These are phyloP conservation scores for Cladosporium sp. DNA, from an alignment of 2,329 filamentous ascomycete genomes.

Conservation along the genomic window DNA sequence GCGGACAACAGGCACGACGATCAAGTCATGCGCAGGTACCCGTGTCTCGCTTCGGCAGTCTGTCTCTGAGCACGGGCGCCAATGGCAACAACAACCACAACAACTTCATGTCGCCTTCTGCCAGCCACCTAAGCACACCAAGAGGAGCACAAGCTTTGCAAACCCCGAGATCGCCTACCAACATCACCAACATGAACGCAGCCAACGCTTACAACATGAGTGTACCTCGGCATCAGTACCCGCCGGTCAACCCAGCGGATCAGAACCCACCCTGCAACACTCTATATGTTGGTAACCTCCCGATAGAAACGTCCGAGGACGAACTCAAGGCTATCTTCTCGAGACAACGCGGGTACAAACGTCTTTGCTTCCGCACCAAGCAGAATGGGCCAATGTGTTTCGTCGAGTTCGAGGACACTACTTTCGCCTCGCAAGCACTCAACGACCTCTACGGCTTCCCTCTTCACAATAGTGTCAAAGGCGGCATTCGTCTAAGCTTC, in stretches of 20 bases:
- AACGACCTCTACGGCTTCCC: conserved; percentile 83
- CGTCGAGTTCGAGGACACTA: conserved; percentile 93
- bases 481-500: conserved; percentile 91
- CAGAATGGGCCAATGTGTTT: conserved; percentile 98
- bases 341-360: conserved; percentile 90
- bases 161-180: conserved; percentile 46
- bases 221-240: conserved; percentile 65
- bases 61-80: conserved; percentile 66
- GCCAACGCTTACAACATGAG: conserved; percentile 52
- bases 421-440: conserved; percentile 85
- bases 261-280: conserved; percentile 98
- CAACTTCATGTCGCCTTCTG: conserved; percentile 49
- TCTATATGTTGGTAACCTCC: conserved; percentile 94
- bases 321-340: conserved; percentile 92
- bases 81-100: conserved; percentile 28
- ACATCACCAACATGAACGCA: conserved; percentile 47
- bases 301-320: conserved; percentile 87
- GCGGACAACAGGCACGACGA: conserved; percentile 56
- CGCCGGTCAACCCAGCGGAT: conserved; percentile 88
- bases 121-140: conserved; percentile 51
- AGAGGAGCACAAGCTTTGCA: conserved; percentile 40
- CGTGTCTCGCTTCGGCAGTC: conserved; percentile 61
- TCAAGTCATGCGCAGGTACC: conserved; percentile 70
- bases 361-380: conserved; percentile 92
- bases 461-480: conserved; percentile 88